Evolutionary conservation across 1,284 basidiomycete species (phyloP).

Genomic region (Leccinum angustisporum): DNA sequence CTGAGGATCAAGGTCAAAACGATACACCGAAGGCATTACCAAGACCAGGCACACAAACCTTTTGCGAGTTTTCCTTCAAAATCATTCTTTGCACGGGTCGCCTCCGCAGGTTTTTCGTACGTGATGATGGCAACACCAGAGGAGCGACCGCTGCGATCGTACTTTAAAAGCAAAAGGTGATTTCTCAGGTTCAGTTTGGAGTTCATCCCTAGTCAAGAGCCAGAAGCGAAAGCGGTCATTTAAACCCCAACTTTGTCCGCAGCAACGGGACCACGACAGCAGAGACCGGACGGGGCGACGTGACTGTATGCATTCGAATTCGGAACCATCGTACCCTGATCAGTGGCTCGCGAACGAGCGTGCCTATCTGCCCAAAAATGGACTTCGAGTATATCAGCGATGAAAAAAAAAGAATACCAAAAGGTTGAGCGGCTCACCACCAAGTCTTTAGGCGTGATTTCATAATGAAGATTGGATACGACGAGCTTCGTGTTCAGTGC

Average conservation of each 20-base stretch:
- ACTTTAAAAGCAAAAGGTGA: constrained; percentile 59
- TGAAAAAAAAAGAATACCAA: not conserved
- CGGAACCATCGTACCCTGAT: constrained; percentile 89
- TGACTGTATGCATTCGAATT: constrained; percentile 52
- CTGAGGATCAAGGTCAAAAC: constrained; percentile 39
- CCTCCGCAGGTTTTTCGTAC: constrained; percentile 81
- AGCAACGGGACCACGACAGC: constrained; percentile 30
- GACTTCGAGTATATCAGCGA: constrained; percentile 45
- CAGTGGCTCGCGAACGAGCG: constrained; percentile 86
- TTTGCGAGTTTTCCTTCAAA: constrained; percentile 90
- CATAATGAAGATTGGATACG: constrained; percentile 91
- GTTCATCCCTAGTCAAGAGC: constrained; percentile 35
- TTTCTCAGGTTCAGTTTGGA: constrained; percentile 34
- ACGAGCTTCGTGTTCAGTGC: constrained; percentile 63
- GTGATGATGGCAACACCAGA: constrained; percentile 80
- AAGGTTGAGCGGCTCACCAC: constrained; percentile 53
- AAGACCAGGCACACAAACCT: constrained; percentile 49
- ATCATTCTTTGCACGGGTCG: constrained; percentile 81
- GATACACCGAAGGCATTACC: not conserved
- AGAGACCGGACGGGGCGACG: constrained; percentile 35
- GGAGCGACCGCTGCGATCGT: constrained; percentile 94
- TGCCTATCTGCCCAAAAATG: constrained; percentile 92
- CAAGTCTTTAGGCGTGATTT: constrained; percentile 86
- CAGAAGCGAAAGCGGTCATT: constrained; percentile 44
- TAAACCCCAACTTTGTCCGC: constrained; percentile 30